Percentiles rank a stretch among this genome's conserved stretches.
These are phyloP conservation scores for Polyporus tsugae DNA, from an alignment of 1,284 basidiomycete species.

Conservation along the genomic window DNA sequence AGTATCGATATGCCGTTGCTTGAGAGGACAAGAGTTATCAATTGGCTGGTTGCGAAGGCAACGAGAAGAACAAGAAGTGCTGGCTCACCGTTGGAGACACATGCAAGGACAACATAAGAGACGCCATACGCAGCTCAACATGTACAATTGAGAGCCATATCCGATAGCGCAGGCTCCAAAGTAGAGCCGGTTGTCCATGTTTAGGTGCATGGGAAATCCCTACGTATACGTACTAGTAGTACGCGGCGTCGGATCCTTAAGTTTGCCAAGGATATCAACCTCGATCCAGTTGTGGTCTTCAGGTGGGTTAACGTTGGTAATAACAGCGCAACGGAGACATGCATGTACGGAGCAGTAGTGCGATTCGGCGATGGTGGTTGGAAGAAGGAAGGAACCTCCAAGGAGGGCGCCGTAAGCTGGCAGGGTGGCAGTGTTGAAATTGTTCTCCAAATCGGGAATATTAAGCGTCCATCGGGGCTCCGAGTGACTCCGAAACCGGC, in stretches of 20 bases:
- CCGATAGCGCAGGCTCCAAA: no score
- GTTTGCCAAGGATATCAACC: neutral
- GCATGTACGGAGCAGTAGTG: neutral
- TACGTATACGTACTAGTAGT: neutral
- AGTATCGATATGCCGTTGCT: neutral
- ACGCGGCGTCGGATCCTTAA: neutral
- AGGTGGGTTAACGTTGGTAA: neutral
- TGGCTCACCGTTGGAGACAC: neutral
- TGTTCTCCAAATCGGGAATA: neutral
- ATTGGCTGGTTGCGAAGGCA: slow-evolving; percentile 3
- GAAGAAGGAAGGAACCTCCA: neutral
- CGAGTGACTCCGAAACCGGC: no score
- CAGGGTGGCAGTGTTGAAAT: neutral
- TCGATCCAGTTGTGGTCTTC: neutral
- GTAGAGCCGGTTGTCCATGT: no score
- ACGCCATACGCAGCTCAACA: neutral
- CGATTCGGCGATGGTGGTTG: neutral
- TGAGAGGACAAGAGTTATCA: neutral
- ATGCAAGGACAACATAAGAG: neutral
- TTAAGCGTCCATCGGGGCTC: neutral
- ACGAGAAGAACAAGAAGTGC: neutral
- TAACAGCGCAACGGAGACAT: no score
- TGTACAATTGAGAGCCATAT: neutral
- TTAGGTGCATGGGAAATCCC: neutral
- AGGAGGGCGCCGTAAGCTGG: neutral